Base-by-base conservation (phyloP, 1,284 basidiomycete genomes). In the Boletus semigastroideus region DNA sequence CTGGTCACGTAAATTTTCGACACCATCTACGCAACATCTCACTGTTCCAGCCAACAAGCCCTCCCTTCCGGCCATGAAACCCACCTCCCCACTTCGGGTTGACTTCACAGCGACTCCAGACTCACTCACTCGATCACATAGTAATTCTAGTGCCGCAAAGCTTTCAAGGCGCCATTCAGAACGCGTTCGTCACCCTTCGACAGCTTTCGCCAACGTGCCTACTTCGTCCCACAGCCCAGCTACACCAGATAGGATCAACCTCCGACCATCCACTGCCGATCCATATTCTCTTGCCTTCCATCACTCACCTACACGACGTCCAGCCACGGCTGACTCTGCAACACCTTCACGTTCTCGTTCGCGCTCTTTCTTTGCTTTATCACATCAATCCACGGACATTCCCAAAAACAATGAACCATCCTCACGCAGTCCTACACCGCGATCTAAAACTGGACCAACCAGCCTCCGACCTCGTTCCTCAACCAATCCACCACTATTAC, bases 401-500 rank as follows among this genome's bases (percentile, higher is more conserved):
- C 55, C 42, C 59, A 53, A 49, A 46, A 47, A 39, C 30, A 52
- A 36, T 56, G 65, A 53, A 40, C 37, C 46, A 25, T 52, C 37
- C 28, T 22, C 47, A 25, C 12, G 31, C 43, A 52, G 58, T 59
- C 48, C 55, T 44, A 25, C 42, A 54, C 36, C 53, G 49, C 58
- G 39, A 54, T 42, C 65, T 54, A 42, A 44, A 56, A 57, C 20
- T 38, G 30, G 53, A 51, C 41, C 37, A 42, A 31, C 51, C 37
- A 57, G 53, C 36, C 12, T 53, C 22, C 76, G 83, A 50, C 78
- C 76, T 41, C 83, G 84, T 30, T 78, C 85, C 38, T 78, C 80
- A 45, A 86, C 86, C n/a, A 87, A 85, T 58, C 84, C 87, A 5
- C 83, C 86, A 22, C 71, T 87, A 49, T 68, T 90, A 31, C 84